These are phyloP conservation scores for Trichothecium roseum DNA, from an alignment of 2,329 filamentous ascomycete species.

Conservation along the genomic window DNA sequence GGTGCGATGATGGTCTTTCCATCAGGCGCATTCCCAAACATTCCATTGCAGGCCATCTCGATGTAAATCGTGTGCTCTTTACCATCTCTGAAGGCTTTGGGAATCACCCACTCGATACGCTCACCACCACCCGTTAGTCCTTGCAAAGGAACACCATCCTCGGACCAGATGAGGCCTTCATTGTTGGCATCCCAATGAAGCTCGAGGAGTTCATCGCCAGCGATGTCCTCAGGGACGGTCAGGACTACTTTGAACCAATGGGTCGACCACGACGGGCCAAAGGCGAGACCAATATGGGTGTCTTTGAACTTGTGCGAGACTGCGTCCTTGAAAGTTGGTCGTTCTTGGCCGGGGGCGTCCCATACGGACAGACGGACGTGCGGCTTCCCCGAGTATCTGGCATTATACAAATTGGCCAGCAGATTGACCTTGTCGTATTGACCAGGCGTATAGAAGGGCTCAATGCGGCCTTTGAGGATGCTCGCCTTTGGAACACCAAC, in stretches of 20 bases:
- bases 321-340: constrained; percentile 82
- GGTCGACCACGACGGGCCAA: constrained; percentile 93
- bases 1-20: constrained; percentile 76
- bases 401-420: constrained; percentile 38
- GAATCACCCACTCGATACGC: constrained; percentile 83
- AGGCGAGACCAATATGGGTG: constrained; percentile 65
- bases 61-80: constrained; percentile 86
- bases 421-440: constrained; percentile 72
- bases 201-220: constrained; percentile 73
- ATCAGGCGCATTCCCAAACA: constrained; percentile 87
- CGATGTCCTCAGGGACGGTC: constrained; percentile 63
- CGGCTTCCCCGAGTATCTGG: constrained; percentile 49
- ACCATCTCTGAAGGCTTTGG: constrained; percentile 70
- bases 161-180: constrained; percentile 88
- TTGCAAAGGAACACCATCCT: constrained; percentile 82
- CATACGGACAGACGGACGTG: constrained; percentile 81
- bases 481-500: constrained; percentile 71
- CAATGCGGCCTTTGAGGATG: constrained; percentile 77
- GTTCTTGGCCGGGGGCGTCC: constrained; percentile 66
- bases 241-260: constrained; percentile 91
- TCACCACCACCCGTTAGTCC: constrained; percentile 86
- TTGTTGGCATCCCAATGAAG: constrained; percentile 94
- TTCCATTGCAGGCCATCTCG: constrained; percentile 97
- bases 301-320: constrained; percentile 62
- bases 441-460: constrained; percentile 67